phyloP scores from a whole-genome alignment of 768 basidiomycete species.

The Serendipita sp. region DNA sequence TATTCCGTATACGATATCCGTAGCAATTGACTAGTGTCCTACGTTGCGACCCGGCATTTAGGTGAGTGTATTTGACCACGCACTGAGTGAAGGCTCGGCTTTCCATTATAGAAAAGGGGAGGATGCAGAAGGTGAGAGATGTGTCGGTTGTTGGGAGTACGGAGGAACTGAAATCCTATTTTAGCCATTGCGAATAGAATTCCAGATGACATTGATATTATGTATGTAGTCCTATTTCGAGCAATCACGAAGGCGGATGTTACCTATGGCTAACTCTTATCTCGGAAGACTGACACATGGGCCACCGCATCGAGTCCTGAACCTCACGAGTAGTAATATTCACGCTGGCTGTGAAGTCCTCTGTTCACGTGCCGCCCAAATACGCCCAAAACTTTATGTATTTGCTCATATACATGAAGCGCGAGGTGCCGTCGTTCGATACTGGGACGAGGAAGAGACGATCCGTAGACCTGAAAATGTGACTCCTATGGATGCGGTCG shows the following conservation, averaged over 20 bases:
- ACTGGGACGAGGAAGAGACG: neutral
- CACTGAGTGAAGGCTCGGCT: neutral
- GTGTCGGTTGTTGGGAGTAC: too few relatives aligned
- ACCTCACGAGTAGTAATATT: neutral
- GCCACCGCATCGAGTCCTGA: neutral
- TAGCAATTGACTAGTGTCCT: too few relatives aligned
- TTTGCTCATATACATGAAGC: conserved; percentile 5
- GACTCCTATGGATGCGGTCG: neutral
- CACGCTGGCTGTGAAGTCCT: neutral
- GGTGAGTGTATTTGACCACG: too few relatives aligned
- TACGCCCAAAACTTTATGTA: neutral
- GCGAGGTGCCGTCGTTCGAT: neutral
- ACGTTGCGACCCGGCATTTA: too few relatives aligned
- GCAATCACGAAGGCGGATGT: neutral
- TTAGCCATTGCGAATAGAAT: neutral
- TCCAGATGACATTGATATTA: neutral
- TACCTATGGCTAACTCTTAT: neutral
- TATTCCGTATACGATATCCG: too few relatives aligned
- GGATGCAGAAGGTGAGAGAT: neutral
- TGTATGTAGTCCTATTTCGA: neutral
- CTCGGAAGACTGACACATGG: neutral
- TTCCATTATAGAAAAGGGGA: neutral
- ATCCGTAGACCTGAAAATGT: neutral
- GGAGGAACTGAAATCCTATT: neutral
- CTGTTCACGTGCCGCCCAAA: neutral